Percentiles rank a stretch among this genome's conserved stretches.
Conservation (phyloP, 352 stramenopile species). For the Peronospora belbahrii region DNA sequence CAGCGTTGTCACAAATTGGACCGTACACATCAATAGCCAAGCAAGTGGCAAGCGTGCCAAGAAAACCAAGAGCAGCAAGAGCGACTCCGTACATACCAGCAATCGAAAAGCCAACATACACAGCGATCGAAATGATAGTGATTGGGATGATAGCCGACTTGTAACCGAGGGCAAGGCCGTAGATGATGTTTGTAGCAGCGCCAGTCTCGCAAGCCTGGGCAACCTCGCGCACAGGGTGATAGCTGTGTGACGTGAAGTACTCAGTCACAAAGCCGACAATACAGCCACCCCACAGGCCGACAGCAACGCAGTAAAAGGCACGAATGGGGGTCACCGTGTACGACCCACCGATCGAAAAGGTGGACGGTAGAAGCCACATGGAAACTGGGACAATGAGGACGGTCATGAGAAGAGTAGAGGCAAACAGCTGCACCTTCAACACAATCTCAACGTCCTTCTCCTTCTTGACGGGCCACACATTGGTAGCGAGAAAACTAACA, state of each 20-base stretch:
- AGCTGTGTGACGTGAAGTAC: constrained; percentile 99
- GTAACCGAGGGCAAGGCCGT: constrained; percentile 98
- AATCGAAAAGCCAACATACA: constrained; percentile 96
- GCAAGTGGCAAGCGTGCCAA: constrained; percentile 96
- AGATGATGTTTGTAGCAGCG: constrained; percentile 99
- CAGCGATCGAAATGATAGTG: constrained; percentile 94
- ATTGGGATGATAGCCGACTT: constrained; percentile 99
- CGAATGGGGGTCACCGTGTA: constrained; percentile 79
- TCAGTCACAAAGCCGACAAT: constrained; percentile 98
- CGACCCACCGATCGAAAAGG: constrained; percentile 80
- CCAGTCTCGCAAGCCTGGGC: constrained; percentile 96
- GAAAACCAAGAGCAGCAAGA: constrained; percentile 97
- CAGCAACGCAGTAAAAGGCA: constrained; percentile 90
- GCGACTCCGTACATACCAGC: constrained; percentile 96
- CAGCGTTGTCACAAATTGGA: constrained; percentile 98
- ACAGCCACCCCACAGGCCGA: constrained; percentile 95
- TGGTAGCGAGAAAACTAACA: constrained; percentile 96
- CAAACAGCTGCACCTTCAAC: constrained; percentile 97
- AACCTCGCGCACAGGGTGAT: constrained; percentile 93
- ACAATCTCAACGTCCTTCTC: constrained; percentile 95
- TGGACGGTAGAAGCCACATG: constrained; percentile 86
- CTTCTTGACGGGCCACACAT: constrained; percentile 91
- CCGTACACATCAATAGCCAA: constrained; percentile 99
- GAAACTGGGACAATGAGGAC: constrained; percentile 87
- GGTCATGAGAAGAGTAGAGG: constrained; percentile 95